Evolutionary conservation across 352 stramenopile species (phyloP).

Genomic region (Globisporangium barbulae): DNA sequence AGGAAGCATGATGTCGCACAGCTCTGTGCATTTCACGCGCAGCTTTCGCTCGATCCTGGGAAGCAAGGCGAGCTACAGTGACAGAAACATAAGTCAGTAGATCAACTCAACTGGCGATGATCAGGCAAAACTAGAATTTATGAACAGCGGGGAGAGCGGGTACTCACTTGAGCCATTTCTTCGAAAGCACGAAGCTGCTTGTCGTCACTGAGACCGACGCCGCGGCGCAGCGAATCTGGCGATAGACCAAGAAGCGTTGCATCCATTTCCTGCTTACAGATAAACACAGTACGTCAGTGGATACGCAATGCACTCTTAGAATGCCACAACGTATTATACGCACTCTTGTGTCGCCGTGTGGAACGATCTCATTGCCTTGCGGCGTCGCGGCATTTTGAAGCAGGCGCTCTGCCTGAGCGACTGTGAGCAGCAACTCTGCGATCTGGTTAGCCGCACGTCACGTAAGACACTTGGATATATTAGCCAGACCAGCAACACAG

Average conservation of each 20-base stretch:
- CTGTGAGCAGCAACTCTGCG: constrained; percentile 29
- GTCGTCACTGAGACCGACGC: constrained; percentile 21
- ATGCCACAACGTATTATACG: background rate
- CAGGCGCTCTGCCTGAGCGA: constrained; percentile 29
- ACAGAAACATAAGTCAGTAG: background rate
- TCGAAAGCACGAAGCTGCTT: constrained; percentile 13
- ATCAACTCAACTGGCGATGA: background rate
- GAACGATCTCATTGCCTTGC: constrained; percentile 2
- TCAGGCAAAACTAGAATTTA: too few species aligned
- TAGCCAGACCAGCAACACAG: background rate
- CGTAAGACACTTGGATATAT: too few species aligned
- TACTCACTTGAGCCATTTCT: constrained; percentile 27
- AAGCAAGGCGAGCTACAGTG: constrained; percentile 24
- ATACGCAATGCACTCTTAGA: background rate
- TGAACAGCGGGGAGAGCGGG: background rate
- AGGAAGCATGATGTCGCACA: constrained; percentile 35
- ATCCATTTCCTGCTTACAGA: background rate
- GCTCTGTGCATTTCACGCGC: constrained; percentile 23
- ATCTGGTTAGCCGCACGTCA: background rate
- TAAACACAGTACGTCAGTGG: background rate
- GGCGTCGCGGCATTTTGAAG: constrained; percentile 9
- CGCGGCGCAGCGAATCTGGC: constrained; percentile 14
- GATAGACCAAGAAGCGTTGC: constrained; percentile 24
- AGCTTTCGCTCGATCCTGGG: constrained; percentile 30
- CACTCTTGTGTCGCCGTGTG: background rate